Conservation (phyloP, 805 yeast genomes). For the Brettanomyces sp. region DNA sequence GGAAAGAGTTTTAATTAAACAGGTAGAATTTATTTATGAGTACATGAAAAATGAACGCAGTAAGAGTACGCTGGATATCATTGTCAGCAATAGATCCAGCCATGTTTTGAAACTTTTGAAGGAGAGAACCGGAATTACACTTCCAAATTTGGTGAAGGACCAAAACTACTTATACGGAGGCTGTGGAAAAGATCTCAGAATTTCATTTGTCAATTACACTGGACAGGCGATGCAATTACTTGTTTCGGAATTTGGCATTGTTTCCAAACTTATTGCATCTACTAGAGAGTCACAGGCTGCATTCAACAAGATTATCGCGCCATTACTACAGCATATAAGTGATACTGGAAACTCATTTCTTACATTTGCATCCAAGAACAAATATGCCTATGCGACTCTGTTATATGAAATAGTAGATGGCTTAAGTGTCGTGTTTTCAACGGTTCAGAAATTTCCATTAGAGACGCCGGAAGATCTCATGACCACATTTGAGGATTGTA, state of each 20-base stretch:
- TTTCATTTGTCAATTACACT: constrained; percentile 12
- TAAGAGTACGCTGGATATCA: constrained; percentile 24
- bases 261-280: constrained; percentile 26
- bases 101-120: background rate
- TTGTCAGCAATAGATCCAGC: constrained; percentile 25
- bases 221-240: constrained; percentile 6
- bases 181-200: constrained; percentile 6
- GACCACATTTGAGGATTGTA: background rate
- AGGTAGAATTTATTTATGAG: constrained; percentile 31
- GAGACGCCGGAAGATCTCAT: constrained; percentile 9
- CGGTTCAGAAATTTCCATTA: constrained; percentile 8
- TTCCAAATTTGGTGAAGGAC: constrained; percentile 19
- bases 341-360: constrained; percentile 30
- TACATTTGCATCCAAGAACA: constrained; percentile 29
- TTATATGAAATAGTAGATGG: constrained; percentile 41
- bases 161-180: constrained; percentile 24
- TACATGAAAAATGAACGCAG: constrained; percentile 30
- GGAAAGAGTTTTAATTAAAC: constrained; percentile 26
- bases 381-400: constrained; percentile 40
- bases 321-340: constrained; percentile 30
- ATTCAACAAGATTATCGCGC: constrained; percentile 53
- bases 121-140: constrained; percentile 27
- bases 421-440: constrained; percentile 3
- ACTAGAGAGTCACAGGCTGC: constrained; percentile 30
- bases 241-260: constrained; percentile 11